Evolutionary conservation across 2,329 filamentous ascomycete genomes (phyloP), one percentile per base, ranked within the genome.

Genomic region (Aspergillus sp.): DNA sequence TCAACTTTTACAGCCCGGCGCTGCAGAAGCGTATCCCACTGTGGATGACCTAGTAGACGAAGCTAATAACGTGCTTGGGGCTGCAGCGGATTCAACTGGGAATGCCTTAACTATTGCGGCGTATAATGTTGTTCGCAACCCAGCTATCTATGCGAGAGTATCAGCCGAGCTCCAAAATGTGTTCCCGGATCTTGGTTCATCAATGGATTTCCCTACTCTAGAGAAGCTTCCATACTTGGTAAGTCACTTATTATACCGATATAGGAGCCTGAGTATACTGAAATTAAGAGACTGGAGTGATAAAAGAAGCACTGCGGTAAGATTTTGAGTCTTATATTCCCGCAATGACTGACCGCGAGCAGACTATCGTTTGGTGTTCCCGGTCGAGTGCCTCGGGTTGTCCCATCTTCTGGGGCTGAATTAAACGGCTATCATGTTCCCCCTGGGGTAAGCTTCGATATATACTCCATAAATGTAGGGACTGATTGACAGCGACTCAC

Each of bases 221-320:
- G 74, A 76, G 55, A 72, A 68, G 55, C 58, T 77, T 15, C 71
- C 73, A 5, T 75, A 71, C 52, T 53, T 76, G 52, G 68, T 66
- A 32, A 56, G 68, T 58, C 24, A 8, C 18, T 13, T 15, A 13
- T 5, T 11, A n/a, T 24, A 9, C 18, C 18, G 22, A 22, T 12
- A 11, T 11, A 13, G 3, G 30, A 22, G 30, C 12, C 12, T n/a
- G 15, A 17, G 15, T 53, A 26, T 32, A n/a, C 53, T 56, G 47
- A 55, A 13, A 8, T 42, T 36, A 13, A 15, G 47, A 70, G 66
- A 72, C 66, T 43, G 71, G 53, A 12, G 67, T 75, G 5, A 67
- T 75, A 45, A 75, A 75, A 53, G 73, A 76, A 61, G 71, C 60
- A 12, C 61, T 76, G 11, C 66, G 76, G 66, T 70, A 58, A 51